Evolutionary conservation across 169 alveolate genomes (phyloP), one percentile per base, ranked within the genome.

Genomic region (Plasmodium malariae): DNA sequence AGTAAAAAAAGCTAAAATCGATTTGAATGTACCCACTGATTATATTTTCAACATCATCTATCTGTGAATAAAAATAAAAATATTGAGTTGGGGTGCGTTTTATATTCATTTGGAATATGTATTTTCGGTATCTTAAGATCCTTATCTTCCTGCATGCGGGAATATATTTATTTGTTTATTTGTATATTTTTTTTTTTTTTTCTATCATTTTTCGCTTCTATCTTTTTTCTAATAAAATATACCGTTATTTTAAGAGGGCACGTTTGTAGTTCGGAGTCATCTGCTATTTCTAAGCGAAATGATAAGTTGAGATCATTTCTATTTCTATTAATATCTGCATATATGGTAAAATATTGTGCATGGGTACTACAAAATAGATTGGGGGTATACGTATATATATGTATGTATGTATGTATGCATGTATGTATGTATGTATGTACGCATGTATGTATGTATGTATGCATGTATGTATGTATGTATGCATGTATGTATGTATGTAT

Each of bases 281-380:
- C 93, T 7, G 93, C 88, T 9, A 88, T 78, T 71, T 88, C 93
- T 24, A 88, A 48, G n/a, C 93, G 74, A 59, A 88, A 88, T 30
- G 93, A 68, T 19, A 65, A 49, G 40, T 88, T 78, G 51, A 83
- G 62, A 45, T 83, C 85, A 67, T 49, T 70, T 21, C 73, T 54
- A 2, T 34, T 69, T 51, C 83, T 67, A 45, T 68, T 83, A 36
- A 83, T 83, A 34, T 67, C 91, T 83, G 59, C n/a, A 9, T 40
- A 32, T n/a, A 24, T 7, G 5, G 34, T 3, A 57, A 55, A 55
- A 21, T n/a, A n/a, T n/a, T n/a, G 7, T n/a, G 26, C 3, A 65
- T 32, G 30, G 30, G 28, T 19, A 54, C 4, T 17, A 54, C 51
- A 62, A 24, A 37, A 65, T 14, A 12, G 32, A 59, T 24, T 24